Evolutionary conservation across 2,329 filamentous ascomycete genomes (phyloP).

Genomic region (Claviceps sp.): DNA sequence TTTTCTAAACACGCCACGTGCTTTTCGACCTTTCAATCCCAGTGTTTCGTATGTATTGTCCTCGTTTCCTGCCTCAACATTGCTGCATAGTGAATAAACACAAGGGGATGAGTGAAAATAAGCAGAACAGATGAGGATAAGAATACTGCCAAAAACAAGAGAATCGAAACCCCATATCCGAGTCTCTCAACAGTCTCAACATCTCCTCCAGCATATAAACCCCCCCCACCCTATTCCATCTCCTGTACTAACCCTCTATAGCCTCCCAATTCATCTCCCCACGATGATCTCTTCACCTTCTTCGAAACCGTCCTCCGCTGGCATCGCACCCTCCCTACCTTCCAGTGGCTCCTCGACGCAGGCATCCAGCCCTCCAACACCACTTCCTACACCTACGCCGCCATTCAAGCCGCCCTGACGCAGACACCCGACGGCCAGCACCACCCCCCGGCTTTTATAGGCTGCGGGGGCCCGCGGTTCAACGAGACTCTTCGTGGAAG

Average conservation of each 20-base stretch:
- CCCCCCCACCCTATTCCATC: slow-evolving; percentile 24
- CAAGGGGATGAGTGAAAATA: no score
- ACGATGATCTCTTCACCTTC: slow-evolving; percentile 49
- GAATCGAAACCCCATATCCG: not conserved
- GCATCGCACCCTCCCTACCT: slow-evolving; percentile 46
- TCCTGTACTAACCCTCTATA: not conserved
- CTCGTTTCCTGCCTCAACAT: not conserved
- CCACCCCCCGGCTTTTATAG: slow-evolving; percentile 40
- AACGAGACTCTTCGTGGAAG: slow-evolving; percentile 46
- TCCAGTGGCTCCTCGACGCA: slow-evolving; percentile 39
- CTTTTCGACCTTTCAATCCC: slow-evolving; percentile 49
- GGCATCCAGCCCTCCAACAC: slow-evolving; percentile 44
- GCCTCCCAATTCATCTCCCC: slow-evolving; percentile 39
- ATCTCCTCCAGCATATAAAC: not conserved
- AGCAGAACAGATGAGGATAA: no score
- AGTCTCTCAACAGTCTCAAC: no score
- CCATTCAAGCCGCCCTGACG: slow-evolving; percentile 37
- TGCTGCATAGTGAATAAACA: not conserved
- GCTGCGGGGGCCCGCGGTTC: slow-evolving; percentile 45
- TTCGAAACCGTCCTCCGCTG: slow-evolving; percentile 47
- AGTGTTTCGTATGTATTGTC: slow-evolving; percentile 37
- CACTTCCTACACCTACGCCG: slow-evolving; percentile 39
- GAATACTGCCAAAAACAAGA: not conserved
- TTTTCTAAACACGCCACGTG: slow-evolving; percentile 57
- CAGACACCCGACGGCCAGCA: slow-evolving; percentile 31